Conservation (phyloP, 805 yeast genomes). For the Candida loeiensis region DNA sequence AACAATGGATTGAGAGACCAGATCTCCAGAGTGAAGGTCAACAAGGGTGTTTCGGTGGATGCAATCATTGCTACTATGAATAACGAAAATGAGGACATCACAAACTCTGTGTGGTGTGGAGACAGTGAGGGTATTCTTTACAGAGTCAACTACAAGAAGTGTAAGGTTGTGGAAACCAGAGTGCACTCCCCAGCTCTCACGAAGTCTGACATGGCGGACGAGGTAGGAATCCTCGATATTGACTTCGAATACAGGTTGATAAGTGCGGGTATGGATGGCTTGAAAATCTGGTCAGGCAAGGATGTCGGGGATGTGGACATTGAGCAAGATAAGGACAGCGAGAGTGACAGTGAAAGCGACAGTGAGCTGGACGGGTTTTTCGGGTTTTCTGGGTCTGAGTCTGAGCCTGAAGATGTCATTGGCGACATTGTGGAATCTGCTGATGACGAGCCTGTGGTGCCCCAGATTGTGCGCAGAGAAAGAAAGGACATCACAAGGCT, state of each 20-base stretch:
- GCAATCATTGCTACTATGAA: slow-evolving; percentile 58
- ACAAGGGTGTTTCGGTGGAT: slow-evolving; percentile 71
- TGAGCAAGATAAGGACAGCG: slow-evolving; percentile 13
- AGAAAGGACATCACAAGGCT: slow-evolving; percentile 11
- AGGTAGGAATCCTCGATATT: slow-evolving; percentile 69
- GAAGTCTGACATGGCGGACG: slow-evolving; percentile 52
- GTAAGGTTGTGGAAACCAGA: slow-evolving; percentile 62
- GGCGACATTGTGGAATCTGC: slow-evolving; percentile 17
- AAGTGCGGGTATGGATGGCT: slow-evolving; percentile 77
- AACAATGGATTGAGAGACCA: slow-evolving; percentile 74
- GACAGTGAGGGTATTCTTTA: slow-evolving; percentile 71
- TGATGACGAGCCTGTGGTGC: slow-evolving; percentile 10
- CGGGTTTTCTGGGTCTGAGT: slow-evolving; percentile 11
- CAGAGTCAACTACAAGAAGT: slow-evolving; percentile 60
- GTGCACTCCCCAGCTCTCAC: slow-evolving; percentile 51
- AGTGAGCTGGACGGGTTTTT: slow-evolving; percentile 1
- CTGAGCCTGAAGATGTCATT: slow-evolving; percentile 7
- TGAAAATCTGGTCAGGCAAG: slow-evolving; percentile 70
- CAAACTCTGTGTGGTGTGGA: slow-evolving; percentile 68
- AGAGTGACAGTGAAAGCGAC: slow-evolving; percentile 7
- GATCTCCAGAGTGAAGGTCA: slow-evolving; percentile 66
- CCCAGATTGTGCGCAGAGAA: slow-evolving; percentile 15
- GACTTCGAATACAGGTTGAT: slow-evolving; percentile 78
- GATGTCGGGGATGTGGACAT: slow-evolving; percentile 18
- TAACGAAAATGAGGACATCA: slow-evolving; percentile 43